phyloP scores from a whole-genome alignment of 805 yeast genomes.

The Dipodascus geniculatus region DNA sequence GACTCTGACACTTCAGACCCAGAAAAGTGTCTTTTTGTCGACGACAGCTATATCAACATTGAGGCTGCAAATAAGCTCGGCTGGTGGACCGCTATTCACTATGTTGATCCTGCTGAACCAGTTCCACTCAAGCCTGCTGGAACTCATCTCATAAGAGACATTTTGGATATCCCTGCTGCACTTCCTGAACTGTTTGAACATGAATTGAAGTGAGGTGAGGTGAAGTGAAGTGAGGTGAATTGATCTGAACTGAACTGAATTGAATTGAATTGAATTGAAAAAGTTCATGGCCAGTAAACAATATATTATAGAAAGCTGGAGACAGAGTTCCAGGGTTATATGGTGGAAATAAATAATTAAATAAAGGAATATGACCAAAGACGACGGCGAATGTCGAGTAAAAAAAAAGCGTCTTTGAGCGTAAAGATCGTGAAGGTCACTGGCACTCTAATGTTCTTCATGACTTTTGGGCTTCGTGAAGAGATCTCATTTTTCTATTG shows the following conservation, averaged over 20 bases:
- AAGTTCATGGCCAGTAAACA: no score
- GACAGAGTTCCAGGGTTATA: no score
- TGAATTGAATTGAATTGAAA: no score
- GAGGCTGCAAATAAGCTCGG: conserved; percentile 62
- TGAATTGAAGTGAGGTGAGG: background rate
- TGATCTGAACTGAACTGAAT: no score
- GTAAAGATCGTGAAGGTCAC: no score
- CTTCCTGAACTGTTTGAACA: conserved; percentile 38
- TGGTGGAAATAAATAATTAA: no score
- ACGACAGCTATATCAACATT: conserved; percentile 75
- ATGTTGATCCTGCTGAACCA: conserved; percentile 59
- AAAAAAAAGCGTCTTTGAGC: no score
- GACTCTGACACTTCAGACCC: conserved; percentile 47
- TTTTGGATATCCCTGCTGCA: conserved; percentile 42
- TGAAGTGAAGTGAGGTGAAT: no score
- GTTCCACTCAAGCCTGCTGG: conserved; percentile 28
- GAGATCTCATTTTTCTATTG: conserved; percentile 23
- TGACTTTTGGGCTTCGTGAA: background rate
- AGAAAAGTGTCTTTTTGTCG: conserved; percentile 59
- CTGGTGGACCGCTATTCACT: conserved; percentile 60
- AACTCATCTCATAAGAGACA: conserved; percentile 42
- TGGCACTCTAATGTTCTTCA: background rate
- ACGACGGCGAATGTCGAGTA: no score
- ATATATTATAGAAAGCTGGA: no score
- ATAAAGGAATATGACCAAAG: no score